These are phyloP conservation scores for Beta macrorhiza DNA, from an alignment of 179 eudicot species.

Conservation along the genomic window DNA sequence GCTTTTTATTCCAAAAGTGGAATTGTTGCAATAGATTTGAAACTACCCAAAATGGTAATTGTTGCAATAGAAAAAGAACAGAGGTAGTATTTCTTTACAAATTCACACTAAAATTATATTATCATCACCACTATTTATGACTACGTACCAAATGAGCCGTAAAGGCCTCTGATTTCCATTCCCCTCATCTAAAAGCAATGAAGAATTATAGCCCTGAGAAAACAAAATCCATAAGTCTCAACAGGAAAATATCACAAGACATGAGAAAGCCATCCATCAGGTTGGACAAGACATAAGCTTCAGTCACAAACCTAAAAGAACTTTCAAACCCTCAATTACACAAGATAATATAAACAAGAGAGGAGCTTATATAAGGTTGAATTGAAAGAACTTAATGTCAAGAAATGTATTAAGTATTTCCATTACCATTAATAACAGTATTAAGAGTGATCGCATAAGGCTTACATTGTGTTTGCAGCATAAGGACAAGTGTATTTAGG, in stretches of 20 bases:
- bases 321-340: neutral
- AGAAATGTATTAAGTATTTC: neutral
- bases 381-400: neutral
- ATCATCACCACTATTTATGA: no score
- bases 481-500: no score
- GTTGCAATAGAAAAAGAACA: no score
- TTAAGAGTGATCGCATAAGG: no score
- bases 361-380: slow-evolving; percentile 1
- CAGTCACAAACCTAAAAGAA: neutral
- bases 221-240: neutral
- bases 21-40: no score
- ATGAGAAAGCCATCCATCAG: neutral
- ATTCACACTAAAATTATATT: no score
- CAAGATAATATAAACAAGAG: neutral
- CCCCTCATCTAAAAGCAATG: neutral
- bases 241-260: neutral
- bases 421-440: neutral
- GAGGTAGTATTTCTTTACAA: no score
- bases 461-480: no score
- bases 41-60: no score
- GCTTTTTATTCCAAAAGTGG: no score
- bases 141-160: no score
- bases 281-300: slow-evolving; percentile 5
- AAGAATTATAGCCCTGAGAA: neutral
- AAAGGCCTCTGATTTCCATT: neutral